Conservation (phyloP, 2,329 filamentous ascomycete species). For the Emergomyces pasteurianus region DNA sequence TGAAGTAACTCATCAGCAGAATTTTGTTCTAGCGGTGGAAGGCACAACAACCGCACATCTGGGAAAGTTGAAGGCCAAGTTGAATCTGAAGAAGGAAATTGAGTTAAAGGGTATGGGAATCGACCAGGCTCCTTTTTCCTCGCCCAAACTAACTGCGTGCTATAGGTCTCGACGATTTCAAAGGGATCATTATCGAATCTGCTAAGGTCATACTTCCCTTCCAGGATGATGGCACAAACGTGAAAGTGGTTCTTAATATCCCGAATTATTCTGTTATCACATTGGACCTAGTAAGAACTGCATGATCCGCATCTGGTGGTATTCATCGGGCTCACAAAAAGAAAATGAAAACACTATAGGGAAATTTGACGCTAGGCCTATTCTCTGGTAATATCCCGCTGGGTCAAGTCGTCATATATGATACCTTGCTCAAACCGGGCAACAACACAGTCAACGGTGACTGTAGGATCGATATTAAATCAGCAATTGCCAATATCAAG, state of each 20-base stretch:
- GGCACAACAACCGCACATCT: conserved; percentile 30
- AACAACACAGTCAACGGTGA: conserved; percentile 34
- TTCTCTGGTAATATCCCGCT: conserved; percentile 30
- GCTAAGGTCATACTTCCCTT: conserved; percentile 29
- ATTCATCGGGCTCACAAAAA: not conserved
- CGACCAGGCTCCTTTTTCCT: not conserved
- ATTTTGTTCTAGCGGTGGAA: conserved; percentile 27
- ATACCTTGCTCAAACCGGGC: conserved; percentile 32
- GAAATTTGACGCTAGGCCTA: conserved; percentile 37
- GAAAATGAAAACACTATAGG: conserved; percentile 11
- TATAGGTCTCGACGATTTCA: conserved; percentile 25
- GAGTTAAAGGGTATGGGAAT: conserved; percentile 19
- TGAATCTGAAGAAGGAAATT: conserved; percentile 33
- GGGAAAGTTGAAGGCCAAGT: conserved; percentile 27
- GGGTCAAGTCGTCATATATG: conserved; percentile 28
- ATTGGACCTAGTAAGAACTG: conserved; percentile 20
- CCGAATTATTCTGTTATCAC: conserved; percentile 36
- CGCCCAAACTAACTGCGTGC: not conserved
- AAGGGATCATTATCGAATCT: conserved; percentile 28
- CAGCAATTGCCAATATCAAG: conserved; percentile 32
- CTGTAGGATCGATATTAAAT: conserved; percentile 32
- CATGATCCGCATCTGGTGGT: not conserved
- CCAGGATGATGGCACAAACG: conserved; percentile 29
- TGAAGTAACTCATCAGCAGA: conserved; percentile 28
- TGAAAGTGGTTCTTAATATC: conserved; percentile 33